phyloP scores from a whole-genome alignment of 2,329 filamentous ascomycete genomes.

The Mycogone perniciosa region DNA sequence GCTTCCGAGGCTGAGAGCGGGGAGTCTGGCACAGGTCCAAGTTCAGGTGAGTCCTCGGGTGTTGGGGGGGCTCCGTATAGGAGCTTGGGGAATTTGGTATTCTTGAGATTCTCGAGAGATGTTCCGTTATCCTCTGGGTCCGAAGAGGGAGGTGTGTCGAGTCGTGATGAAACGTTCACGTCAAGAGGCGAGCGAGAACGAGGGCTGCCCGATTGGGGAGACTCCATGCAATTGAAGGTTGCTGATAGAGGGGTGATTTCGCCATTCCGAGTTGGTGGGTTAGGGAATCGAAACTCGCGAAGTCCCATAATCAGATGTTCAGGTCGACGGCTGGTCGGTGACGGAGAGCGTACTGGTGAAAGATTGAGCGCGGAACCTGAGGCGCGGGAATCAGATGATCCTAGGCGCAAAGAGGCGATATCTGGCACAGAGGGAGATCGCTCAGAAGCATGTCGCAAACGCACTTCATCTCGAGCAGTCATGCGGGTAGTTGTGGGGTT shows the following conservation, averaged over 20 bases:
- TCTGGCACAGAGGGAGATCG: slow-evolving; percentile 25
- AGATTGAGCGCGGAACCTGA: slow-evolving; percentile 13
- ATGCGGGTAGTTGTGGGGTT: slow-evolving; percentile 49
- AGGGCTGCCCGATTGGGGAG: slow-evolving; percentile 21
- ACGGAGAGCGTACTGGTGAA: slow-evolving; percentile 22
- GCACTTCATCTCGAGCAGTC: slow-evolving; percentile 48
- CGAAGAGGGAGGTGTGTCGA: slow-evolving; percentile 29
- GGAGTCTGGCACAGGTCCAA: slow-evolving; percentile 20
- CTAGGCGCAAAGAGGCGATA: slow-evolving; percentile 4
- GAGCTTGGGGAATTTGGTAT: slow-evolving; percentile 16
- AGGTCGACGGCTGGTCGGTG: slow-evolving; percentile 17
- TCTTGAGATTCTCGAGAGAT: slow-evolving; percentile 2
- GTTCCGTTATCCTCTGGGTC: slow-evolving; percentile 21
- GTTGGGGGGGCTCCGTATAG: slow-evolving; percentile 22
- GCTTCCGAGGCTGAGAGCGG: slow-evolving; percentile 23
- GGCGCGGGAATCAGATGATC: slow-evolving; percentile 10
- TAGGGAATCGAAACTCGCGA: slow-evolving; percentile 33
- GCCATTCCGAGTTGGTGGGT: slow-evolving; percentile 24
- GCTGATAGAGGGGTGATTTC: slow-evolving; percentile 21
- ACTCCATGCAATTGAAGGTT: slow-evolving; percentile 18
- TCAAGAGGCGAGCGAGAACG: slow-evolving; percentile 21
- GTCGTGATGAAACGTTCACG: slow-evolving; percentile 17
- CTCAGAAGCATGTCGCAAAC: slow-evolving; percentile 22
- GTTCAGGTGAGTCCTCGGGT: slow-evolving; percentile 27
- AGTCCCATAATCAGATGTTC: slow-evolving; percentile 24